Base-by-base conservation (phyloP, 2,329 filamentous ascomycete genomes). In the Graphiopsis chlorocephala region DNA sequence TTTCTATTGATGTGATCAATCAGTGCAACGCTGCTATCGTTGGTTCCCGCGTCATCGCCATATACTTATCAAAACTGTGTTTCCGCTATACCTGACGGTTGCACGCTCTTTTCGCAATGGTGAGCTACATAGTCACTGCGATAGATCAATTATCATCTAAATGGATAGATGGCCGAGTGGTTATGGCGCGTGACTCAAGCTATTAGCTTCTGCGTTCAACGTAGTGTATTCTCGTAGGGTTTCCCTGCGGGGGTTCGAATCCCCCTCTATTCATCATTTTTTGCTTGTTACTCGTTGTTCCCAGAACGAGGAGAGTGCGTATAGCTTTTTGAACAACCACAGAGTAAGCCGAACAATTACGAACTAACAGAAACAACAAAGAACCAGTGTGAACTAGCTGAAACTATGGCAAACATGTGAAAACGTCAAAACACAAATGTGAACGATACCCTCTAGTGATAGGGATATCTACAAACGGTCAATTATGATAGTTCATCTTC, bases 141-240 rank as follows among this genome's bases (percentile, higher is more conserved):
- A n/a, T n/a, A n/a, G n/a, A n/a, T n/a, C n/a, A n/a, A n/a, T n/a
- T n/a, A 1, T n/a, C 7, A 42, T 1, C 2, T 7, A 45, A 45
- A 11, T 12, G 28, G 26, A 20, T 20, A 53, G 50, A 53, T 53
- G 50, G 50, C 50, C 50, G 50, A 74, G 72, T 74, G 71, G 72
- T 73, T 74, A 74, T 74, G 72, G 72, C 68, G 71, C 69, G 71
- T 73, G 72, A 74, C 72, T 74, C 72, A 73, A 74, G 72, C 60
- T 56, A 63, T 53, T 4, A 31, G 50, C 68, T 73, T 71, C 64
- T 68, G 58, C 62, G 66, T 62, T n/a, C 47, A 71, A 59, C 66
- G 66, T 61, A 61, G 28, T 65, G 71, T 62, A 68, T 74, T 74
- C 72, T 74, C 72, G 70, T 74, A 67, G 72, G 72, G 65, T 73